A percentile compares a stretch with the other conserved stretches of the same genome.
Conservation (phyloP, 2,329 filamentous ascomycete species). For the Penicillium sp. region DNA sequence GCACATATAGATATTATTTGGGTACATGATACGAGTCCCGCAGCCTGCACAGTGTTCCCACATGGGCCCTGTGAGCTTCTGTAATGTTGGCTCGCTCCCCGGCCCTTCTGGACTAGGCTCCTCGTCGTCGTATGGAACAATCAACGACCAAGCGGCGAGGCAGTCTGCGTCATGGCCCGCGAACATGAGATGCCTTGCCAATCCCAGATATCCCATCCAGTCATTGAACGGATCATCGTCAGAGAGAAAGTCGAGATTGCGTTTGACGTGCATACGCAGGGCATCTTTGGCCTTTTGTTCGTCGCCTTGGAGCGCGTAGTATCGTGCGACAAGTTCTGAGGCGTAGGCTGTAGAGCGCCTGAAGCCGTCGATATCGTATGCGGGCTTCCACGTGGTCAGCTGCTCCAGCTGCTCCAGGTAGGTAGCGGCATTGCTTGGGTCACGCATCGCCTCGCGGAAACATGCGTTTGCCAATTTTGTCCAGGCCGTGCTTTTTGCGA, state of each 20-base stretch:
- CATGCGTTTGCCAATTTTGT: conserved; percentile 5
- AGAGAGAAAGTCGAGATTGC: conserved; percentile 23
- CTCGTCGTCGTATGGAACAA: conserved; percentile 12
- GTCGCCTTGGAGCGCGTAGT: conserved; percentile 15
- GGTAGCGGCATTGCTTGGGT: background rate
- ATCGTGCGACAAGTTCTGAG: conserved; percentile 4
- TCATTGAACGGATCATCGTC: conserved; percentile 29
- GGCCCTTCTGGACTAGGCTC: background rate
- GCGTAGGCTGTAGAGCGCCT: background rate
- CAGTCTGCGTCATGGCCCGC: conserved; percentile 23
- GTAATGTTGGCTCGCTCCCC: background rate
- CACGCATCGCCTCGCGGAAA: conserved; percentile 4
- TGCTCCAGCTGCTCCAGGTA: conserved; percentile 9
- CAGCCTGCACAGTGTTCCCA: conserved; percentile 8
- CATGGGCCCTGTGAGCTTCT: background rate
- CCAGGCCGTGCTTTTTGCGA: background rate
- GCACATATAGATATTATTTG: conserved; percentile 23
- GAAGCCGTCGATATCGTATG: no score
- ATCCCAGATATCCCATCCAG: conserved; percentile 19
- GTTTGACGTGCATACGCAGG: conserved; percentile 18
- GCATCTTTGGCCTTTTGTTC: conserved; percentile 13
- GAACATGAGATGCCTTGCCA: conserved; percentile 19
- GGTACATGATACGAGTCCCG: conserved; percentile 9
- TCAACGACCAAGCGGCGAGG: conserved; percentile 27
- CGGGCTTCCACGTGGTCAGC: background rate